Evolutionary conservation across 352 stramenopile genomes (phyloP).

Genomic region (Globisporangium heterothallicum): DNA sequence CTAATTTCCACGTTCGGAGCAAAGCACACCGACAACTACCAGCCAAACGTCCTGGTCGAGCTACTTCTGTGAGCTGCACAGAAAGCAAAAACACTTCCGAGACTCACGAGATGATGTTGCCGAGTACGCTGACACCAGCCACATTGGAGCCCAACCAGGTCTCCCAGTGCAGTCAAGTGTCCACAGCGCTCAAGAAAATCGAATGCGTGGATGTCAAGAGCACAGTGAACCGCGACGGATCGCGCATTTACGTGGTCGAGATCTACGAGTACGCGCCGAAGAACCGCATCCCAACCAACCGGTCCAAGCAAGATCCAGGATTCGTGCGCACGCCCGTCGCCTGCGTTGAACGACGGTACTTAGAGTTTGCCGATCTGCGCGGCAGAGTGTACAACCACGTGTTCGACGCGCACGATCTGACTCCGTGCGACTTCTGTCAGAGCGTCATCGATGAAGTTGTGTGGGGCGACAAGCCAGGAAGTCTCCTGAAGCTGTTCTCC

Average conservation of each 20-base stretch:
- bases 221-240: background rate
- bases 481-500: background rate
- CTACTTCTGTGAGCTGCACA: too few relatives aligned
- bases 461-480: background rate
- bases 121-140: background rate
- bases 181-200: background rate
- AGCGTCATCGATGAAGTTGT: background rate
- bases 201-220: background rate
- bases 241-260: background rate
- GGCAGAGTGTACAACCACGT: background rate
- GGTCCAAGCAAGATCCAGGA: background rate
- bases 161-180: background rate
- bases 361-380: background rate
- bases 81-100: too few relatives aligned
- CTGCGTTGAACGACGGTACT: background rate
- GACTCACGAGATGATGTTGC: background rate
- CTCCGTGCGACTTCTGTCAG: background rate
- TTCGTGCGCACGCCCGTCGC: background rate
- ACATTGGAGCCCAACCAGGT: background rate
- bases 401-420: background rate
- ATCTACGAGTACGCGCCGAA: background rate
- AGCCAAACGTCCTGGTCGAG: too few relatives aligned
- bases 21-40: too few relatives aligned
- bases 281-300: background rate
- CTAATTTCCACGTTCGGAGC: too few relatives aligned